Percentiles rank a stretch among this genome's conserved stretches.
phyloP scores from a whole-genome alignment of 495 filamentous ascomycete species.

The Staphylotrichum tortipilum region DNA sequence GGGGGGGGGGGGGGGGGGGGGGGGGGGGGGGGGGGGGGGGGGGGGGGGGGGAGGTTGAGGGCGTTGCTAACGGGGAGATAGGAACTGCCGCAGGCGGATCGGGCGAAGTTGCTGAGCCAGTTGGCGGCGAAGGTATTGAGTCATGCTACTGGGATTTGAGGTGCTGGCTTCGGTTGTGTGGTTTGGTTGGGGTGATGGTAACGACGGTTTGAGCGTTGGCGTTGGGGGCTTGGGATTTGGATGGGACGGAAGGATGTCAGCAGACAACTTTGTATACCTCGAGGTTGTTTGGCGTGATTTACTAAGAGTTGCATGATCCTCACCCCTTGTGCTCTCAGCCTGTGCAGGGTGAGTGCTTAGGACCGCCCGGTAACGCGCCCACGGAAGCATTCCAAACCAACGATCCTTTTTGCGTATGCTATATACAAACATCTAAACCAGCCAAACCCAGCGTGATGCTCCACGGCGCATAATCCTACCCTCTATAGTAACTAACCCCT shows the following conservation, averaged over 20 bases:
- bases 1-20: too few relatives aligned
- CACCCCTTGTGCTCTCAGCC: background rate
- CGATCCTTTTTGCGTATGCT: background rate
- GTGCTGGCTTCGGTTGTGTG: background rate
- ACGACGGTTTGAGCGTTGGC: background rate
- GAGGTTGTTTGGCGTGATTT: too few relatives aligned
- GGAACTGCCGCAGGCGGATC: slow-evolving; percentile 73
- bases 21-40: too few relatives aligned
- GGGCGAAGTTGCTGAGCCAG: slow-evolving; percentile 66
- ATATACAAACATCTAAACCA: background rate
- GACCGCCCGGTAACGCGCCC: too few relatives aligned
- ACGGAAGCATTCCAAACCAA: too few relatives aligned
- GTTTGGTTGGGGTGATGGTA: background rate
- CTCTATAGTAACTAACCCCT: background rate
- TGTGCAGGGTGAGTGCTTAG: too few relatives aligned
- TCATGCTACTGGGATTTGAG: slow-evolving; percentile 39
- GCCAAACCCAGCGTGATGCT: background rate
- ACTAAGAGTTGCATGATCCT: too few relatives aligned
- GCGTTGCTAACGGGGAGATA: slow-evolving; percentile 11
- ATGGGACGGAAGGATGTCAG: too few relatives aligned
- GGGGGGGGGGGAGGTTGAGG: too few relatives aligned
- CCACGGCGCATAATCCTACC: background rate
- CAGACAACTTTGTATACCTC: too few relatives aligned
- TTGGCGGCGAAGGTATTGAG: slow-evolving; percentile 66
- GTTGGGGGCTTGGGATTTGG: background rate